Base-by-base conservation (phyloP, 306 rosid species). In the Medicago lupulina region DNA sequence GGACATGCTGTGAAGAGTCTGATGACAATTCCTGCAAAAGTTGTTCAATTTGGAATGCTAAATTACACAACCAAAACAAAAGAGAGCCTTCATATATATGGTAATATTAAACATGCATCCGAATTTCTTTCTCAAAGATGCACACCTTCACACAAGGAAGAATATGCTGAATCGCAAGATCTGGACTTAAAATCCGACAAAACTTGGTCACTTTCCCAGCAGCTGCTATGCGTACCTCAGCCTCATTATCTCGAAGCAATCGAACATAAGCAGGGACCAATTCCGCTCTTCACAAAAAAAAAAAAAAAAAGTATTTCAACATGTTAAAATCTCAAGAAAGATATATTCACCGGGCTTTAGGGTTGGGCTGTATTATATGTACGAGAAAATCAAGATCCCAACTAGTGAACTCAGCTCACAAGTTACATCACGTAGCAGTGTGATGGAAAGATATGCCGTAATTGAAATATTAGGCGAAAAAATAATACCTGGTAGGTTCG, bases 171-270 rank as follows among this genome's bases (percentile, higher is more conserved):
- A 95, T 86, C 64, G 98, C 87, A 40, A 90, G 89, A 25, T 95
- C 97, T 11, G 98, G 92, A 85, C 80, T 92, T 71, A 95, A 85
- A 69, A 95, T 95, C 86, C 96, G 87, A 79, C 97, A 90, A 83
- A 95, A 95, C 69, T 92, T 95, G 11, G 98, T 95, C 25, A 95
- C 97, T 89, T 90, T 90, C 49, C 98, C 98, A 74, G 98, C 98
- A 81, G 98, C 96, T 79, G 98, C 97, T 82, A 95, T 95, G 43
- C 98, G 98, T 67, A 95, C 98, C 90, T 95, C 98, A 62, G 98
- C 97, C 78, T 95, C 98, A 53, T 92, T 95, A 85, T 95, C 98
- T 60, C 97, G 97, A 71, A 95, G 97, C 80, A 95, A 75, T 65
- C 98, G 95, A 75, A 94, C 98, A 77, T 95, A 95, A 15, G 98